phyloP scores from a whole-genome alignment of 139 green algal species.

The Chlamydomonas sp. region DNA sequence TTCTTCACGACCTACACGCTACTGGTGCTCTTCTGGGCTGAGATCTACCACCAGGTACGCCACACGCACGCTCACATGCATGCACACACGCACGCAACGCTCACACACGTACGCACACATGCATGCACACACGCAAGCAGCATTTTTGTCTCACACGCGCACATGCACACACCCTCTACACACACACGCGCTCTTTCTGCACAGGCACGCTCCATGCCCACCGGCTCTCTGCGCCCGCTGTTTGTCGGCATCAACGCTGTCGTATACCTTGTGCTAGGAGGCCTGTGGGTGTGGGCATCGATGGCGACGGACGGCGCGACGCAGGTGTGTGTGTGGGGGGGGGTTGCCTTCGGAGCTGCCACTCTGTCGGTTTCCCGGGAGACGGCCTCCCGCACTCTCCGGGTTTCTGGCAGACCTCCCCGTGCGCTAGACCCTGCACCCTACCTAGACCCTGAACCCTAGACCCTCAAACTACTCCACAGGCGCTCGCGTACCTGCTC shows the following conservation, averaged over 20 bases:
- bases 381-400: too few relatives aligned
- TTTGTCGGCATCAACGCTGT: slow-evolving; percentile 81
- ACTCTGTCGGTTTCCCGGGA: too few relatives aligned
- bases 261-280: slow-evolving; percentile 31
- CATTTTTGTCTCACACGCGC: too few relatives aligned
- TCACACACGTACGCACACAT: too few relatives aligned
- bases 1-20: slow-evolving; percentile 99
- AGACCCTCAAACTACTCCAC: background rate
- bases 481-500: slow-evolving; percentile 25
- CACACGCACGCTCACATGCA: too few relatives aligned
- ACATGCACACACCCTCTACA: too few relatives aligned
- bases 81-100: too few relatives aligned
- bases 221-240: slow-evolving; percentile 59
- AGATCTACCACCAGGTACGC: slow-evolving; percentile 99
- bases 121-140: too few relatives aligned
- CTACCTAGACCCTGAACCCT: background rate
- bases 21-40: slow-evolving; percentile 96
- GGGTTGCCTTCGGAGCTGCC: too few relatives aligned
- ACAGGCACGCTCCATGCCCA: slow-evolving; percentile 74
- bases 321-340: too few relatives aligned
- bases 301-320: background rate
- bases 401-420: too few relatives aligned
- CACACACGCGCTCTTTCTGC: too few relatives aligned
- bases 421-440: slow-evolving; percentile 6
- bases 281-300: background rate